These are phyloP conservation scores for Helicocarpus griseus DNA, from an alignment of 2,329 filamentous ascomycete genomes.

Conservation along the genomic window DNA sequence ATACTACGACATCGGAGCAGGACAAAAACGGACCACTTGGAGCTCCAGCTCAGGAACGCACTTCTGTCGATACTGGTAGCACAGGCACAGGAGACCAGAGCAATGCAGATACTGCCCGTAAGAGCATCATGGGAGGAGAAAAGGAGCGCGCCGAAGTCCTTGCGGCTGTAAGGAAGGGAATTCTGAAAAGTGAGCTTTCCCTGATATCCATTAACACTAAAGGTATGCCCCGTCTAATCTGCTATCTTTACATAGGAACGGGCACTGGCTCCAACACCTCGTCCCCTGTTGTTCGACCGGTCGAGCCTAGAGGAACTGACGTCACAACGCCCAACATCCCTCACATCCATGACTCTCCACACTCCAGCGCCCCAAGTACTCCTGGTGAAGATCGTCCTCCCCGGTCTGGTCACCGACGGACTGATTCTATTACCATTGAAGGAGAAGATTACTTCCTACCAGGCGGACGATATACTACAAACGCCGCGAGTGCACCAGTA, in stretches of 20 bases:
- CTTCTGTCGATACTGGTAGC: conserved; percentile 9
- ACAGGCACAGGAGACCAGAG: conserved; percentile 37
- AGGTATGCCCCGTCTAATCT: neutral
- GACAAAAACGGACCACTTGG: neutral
- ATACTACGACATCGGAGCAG: conserved; percentile 17
- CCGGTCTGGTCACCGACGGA: conserved; percentile 50
- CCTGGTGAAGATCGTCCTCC: conserved; percentile 63
- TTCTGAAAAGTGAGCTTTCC: conserved; percentile 69
- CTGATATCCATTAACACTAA: neutral
- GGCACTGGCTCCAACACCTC: conserved; percentile 36
- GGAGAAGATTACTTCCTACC: conserved; percentile 87
- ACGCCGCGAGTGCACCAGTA: conserved; percentile 69
- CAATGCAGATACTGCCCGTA: conserved; percentile 33
- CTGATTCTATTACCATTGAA: conserved; percentile 62
- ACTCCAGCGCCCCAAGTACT: conserved; percentile 78
- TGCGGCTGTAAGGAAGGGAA: conserved; percentile 87
- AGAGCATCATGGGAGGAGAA: conserved; percentile 86
- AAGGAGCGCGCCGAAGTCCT: conserved; percentile 84
- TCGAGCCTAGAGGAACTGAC: conserved; percentile 42
- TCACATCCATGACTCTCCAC: conserved; percentile 64
- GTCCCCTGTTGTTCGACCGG: conserved; percentile 56
- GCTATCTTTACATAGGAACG: conserved; percentile 7
- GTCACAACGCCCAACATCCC: conserved; percentile 54
- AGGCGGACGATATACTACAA: conserved; percentile 57
- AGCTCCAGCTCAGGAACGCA: neutral